phyloP scores from a whole-genome alignment of 768 basidiomycete genomes.

The Sporobolomyces pararoseus region DNA sequence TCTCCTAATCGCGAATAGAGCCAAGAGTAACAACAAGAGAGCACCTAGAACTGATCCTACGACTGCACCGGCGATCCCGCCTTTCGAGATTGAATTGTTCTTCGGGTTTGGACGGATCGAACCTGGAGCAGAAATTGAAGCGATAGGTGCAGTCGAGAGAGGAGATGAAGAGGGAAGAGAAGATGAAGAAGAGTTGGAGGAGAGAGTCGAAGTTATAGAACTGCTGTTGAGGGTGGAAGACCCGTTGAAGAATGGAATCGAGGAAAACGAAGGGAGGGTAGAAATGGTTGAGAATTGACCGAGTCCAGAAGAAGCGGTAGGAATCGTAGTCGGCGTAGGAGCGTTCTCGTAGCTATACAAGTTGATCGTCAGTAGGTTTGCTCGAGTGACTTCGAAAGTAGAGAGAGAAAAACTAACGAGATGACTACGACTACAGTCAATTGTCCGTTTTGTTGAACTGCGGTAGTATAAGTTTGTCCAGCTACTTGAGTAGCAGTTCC shows the following conservation, averaged over 20 bases:
- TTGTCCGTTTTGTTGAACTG: not conserved
- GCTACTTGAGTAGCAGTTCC: not conserved
- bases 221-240: not conserved
- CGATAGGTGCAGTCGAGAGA: not conserved
- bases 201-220: not conserved
- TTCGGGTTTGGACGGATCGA: not conserved
- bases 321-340: not conserved
- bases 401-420: not conserved
- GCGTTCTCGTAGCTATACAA: not conserved
- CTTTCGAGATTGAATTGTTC: slow-evolving; percentile 17
- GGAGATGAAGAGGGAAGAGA: not conserved
- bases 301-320: not conserved
- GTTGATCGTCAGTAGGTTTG: no score
- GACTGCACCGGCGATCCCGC: slow-evolving; percentile 65
- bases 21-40: not conserved
- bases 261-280: not conserved
- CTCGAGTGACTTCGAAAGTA: not conserved
- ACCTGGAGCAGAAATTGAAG: not conserved
- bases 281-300: not conserved
- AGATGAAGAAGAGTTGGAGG: slow-evolving; percentile 1
- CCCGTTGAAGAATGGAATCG: not conserved
- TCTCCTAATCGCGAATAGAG: not conserved
- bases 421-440: slow-evolving; percentile 18
- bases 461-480: slow-evolving; percentile 2
- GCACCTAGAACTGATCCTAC: slow-evolving; percentile 52